Percentiles rank a stretch among this genome's conserved stretches.
phyloP scores from a whole-genome alignment of 2,329 filamentous ascomycete genomes.

The Ophiognomonia clavigignenti-juglandacearum region DNA sequence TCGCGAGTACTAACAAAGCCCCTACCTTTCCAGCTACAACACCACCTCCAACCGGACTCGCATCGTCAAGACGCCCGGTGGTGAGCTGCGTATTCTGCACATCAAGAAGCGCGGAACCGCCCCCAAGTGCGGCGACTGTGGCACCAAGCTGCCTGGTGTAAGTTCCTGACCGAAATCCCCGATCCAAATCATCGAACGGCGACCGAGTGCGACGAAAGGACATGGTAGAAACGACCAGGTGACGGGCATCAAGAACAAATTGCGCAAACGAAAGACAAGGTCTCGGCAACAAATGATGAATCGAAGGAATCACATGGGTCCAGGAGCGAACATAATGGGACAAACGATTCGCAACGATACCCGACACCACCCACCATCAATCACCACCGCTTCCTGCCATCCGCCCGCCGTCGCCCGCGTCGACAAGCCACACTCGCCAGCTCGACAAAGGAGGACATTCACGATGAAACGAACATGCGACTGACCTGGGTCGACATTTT shows the following conservation, averaged over 20 bases:
- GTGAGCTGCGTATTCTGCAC: conserved; percentile 92
- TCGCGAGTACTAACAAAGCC: conserved; percentile 19
- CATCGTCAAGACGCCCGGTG: conserved; percentile 93
- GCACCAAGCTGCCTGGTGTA: conserved; percentile 95
- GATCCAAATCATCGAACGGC: conserved; percentile 13
- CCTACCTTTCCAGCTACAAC: conserved; percentile 72
- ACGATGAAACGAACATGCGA: not conserved
- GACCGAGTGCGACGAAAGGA: conserved; percentile 3
- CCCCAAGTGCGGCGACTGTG: conserved; percentile 99
- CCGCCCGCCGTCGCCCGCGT: too few species aligned
- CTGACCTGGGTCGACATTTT: conserved; percentile 25
- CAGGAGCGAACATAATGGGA: too few species aligned
- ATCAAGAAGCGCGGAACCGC: conserved; percentile 99
- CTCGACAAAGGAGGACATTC: not conserved
- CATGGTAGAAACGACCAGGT: not conserved
- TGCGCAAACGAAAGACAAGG: not conserved
- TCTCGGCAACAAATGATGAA: not conserved
- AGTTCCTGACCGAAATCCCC: conserved; percentile 45
- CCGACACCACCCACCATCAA: too few species aligned
- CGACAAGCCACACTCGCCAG: too few species aligned
- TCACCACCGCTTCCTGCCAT: too few species aligned
- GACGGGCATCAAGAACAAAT: not conserved
- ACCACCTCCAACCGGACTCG: conserved; percentile 96
- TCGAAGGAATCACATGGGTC: not conserved
- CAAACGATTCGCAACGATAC: too few species aligned